Conservation (phyloP, 306 rosid genomes). For the Trifolium pratense region DNA sequence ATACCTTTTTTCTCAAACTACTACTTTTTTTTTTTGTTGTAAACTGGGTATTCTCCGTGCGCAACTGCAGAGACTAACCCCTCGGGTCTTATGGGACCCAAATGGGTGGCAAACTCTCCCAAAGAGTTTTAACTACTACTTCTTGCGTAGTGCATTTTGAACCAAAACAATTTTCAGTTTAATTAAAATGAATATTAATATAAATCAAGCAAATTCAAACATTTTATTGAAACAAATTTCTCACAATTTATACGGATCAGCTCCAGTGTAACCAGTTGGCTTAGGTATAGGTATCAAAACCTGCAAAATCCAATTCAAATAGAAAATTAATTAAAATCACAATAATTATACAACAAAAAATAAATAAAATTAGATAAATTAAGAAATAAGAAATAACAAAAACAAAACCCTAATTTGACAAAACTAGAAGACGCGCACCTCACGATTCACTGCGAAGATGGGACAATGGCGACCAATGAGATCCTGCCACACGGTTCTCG, state of each 20-base stretch:
- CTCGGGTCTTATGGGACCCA: too few relatives aligned
- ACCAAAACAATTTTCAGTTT: background rate
- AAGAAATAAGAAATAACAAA: background rate
- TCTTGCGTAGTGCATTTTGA: background rate
- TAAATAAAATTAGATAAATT: background rate
- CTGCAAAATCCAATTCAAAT: conserved; percentile 47
- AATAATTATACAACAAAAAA: background rate
- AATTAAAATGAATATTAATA: background rate
- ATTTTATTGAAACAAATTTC: conserved; percentile 10
- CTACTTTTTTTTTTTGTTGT: background rate
- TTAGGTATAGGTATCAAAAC: conserved; percentile 77
- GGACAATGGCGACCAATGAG: conserved; percentile 96
- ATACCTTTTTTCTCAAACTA: background rate
- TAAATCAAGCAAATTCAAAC: conserved; percentile 18
- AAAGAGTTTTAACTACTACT: background rate
- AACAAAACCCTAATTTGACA: conserved; percentile 44
- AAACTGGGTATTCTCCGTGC: too few relatives aligned
- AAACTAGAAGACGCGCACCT: conserved; percentile 56
- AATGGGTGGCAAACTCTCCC: too few relatives aligned
- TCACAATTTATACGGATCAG: conserved; percentile 88
- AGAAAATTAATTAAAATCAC: background rate
- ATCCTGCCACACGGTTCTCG: conserved; percentile 91
- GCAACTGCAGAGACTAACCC: too few relatives aligned
- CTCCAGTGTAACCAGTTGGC: conserved; percentile 91
- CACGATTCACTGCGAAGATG: conserved; percentile 86